Percentiles rank a stretch among this genome's conserved stretches.
Evolutionary conservation across 2,329 filamentous ascomycete genomes (phyloP).

Genomic region (Bipolaris victoriae): DNA sequence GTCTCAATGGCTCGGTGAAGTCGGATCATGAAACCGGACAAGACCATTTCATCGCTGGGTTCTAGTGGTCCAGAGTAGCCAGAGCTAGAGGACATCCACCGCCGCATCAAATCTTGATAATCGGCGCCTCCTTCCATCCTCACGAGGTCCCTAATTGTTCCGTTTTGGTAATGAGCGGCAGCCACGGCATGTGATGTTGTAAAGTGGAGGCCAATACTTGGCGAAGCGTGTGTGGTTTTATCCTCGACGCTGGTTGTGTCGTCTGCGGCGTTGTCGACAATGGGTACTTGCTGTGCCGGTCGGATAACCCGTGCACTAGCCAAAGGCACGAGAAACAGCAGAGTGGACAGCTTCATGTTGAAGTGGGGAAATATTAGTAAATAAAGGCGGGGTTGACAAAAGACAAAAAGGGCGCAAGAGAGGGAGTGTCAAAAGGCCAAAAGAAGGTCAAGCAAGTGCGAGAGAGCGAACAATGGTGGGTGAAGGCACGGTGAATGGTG

Average conservation of each 20-base stretch:
- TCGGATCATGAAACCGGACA: constrained; percentile 25
- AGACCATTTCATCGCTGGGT: constrained; percentile 20
- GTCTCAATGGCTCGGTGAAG: constrained; percentile 24
- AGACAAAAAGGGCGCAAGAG: background rate
- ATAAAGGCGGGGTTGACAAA: background rate
- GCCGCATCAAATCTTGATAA: constrained; percentile 32
- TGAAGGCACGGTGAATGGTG: background rate
- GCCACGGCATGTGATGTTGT: constrained; percentile 35
- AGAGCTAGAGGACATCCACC: constrained; percentile 23
- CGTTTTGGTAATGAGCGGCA: constrained; percentile 32
- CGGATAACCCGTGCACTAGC: constrained; percentile 15
- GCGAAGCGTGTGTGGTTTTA: constrained; percentile 6
- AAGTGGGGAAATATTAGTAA: constrained; percentile 2
- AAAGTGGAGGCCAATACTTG: constrained; percentile 37
- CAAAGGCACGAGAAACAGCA: constrained; percentile 16
- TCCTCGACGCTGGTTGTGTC: background rate
- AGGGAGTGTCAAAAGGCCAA: background rate
- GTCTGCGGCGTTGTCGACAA: background rate
- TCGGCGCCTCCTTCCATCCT: constrained; percentile 29
- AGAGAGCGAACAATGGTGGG: background rate
- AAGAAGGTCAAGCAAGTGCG: background rate
- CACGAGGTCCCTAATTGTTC: constrained; percentile 30
- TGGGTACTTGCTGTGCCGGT: constrained; percentile 14
- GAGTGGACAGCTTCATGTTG: constrained; percentile 14
- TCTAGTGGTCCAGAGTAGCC: constrained; percentile 16